Evolutionary conservation across 768 basidiomycete species (phyloP).

Genomic region (Lentinula raphanica): DNA sequence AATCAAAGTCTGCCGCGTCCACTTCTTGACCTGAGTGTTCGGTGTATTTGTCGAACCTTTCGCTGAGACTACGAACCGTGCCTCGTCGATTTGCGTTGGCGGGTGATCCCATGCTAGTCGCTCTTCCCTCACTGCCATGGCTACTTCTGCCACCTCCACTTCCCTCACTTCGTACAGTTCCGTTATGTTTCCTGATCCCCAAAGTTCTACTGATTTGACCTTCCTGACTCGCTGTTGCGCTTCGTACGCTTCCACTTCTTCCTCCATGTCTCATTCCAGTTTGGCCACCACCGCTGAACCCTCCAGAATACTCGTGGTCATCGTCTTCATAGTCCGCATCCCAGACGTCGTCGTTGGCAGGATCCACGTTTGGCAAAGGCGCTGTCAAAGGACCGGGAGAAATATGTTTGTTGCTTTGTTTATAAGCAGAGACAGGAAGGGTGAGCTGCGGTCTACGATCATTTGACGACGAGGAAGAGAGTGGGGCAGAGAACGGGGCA

Average conservation of each 20-base stretch:
- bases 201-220: background rate
- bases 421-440: background rate
- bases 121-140: background rate
- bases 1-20: slow-evolving; percentile 65
- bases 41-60: slow-evolving; percentile 75
- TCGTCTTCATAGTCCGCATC: slow-evolving; percentile 3
- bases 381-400: slow-evolving; percentile 44
- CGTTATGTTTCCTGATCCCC: slow-evolving; percentile 23
- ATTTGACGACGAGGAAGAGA: background rate
- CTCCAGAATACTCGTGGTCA: background rate
- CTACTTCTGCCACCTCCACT: background rate
- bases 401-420: slow-evolving; percentile 9
- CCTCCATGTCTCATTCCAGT: background rate
- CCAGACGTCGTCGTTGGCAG: background rate
- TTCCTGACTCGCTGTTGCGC: background rate
- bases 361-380: slow-evolving; percentile 31
- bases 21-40: slow-evolving; percentile 19
- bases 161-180: background rate
- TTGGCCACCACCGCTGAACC: background rate
- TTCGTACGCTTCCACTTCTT: background rate
- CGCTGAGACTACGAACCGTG: slow-evolving; percentile 57
- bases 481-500: background rate
- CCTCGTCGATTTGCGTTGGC: background rate
- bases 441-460: background rate
- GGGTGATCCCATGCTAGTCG: background rate